Base-by-base conservation (phyloP, 2,329 filamentous ascomycete genomes). In the Cadophora sp. region DNA sequence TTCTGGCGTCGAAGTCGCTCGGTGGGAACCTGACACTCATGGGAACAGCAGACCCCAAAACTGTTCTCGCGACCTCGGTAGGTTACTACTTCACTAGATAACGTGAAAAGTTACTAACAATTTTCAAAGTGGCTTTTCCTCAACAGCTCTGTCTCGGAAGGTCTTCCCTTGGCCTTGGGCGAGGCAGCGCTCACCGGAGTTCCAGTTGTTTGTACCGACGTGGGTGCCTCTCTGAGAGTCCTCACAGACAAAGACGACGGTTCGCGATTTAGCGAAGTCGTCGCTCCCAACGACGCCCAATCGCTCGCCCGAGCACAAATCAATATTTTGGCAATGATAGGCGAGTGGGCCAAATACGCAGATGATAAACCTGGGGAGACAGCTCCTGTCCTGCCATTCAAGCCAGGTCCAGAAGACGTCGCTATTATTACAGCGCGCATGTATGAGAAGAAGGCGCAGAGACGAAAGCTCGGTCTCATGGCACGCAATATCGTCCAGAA, bases 231-330 rank as follows among this genome's bases (percentile, higher is more conserved):
- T 1, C 80, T 85, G 2, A 80, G 85, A 29, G 85, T 87, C 0
- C 79, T 87, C n/a, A 87, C 85, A 0, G 84, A 87, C 70, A 84
- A 83, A 0, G 82, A 84, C 61, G 80, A 81, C 58, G 82, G 80
- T 22, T 74, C 73, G 71, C 80, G 83, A 4, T 90, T 87, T 79
- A 87, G 86, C 70, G 87, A 87, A 67, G 86, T 90, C 5, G 87
- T 90, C 2, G 85, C 88, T 16, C 88, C 88, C 2, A 90, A 90
- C 72, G 88, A 91, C 75, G 83, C 87, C 4, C 82, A 83, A 46
- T 84, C 85, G 4, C 80, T 91, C 1, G 88, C 88, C 1, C 81
- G 84, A 27, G 88, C 88, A 0, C 88, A 91, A 73, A 85, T 91
- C 70, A 85, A 85, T 66, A 83, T 90, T 72, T 81, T 91, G 14